phyloP scores from a whole-genome alignment of 2,329 filamentous ascomycete genomes.

The Diplodia seriata region DNA sequence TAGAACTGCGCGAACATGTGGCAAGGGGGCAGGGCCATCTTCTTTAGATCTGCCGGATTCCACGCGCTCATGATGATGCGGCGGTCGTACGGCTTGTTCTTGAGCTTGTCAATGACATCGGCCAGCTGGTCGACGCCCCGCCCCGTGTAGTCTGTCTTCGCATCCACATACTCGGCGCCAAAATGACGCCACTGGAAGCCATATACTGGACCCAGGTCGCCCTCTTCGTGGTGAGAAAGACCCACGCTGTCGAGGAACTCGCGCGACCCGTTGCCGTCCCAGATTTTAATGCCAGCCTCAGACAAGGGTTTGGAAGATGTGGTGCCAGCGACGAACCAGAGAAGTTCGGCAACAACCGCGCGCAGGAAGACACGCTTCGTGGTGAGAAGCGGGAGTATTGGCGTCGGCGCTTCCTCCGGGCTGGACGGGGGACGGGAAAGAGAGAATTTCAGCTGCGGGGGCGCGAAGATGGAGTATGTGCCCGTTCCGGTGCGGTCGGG shows the following conservation, averaged over 20 bases:
- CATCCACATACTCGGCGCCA: slow-evolving; percentile 84
- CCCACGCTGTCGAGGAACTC: slow-evolving; percentile 88
- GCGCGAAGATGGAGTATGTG: slow-evolving; percentile 87
- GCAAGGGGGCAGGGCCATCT: slow-evolving; percentile 92
- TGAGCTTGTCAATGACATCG: slow-evolving; percentile 86
- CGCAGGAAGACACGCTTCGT: slow-evolving; percentile 96
- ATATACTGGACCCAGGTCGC: slow-evolving; percentile 94
- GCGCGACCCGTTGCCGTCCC: slow-evolving; percentile 95
- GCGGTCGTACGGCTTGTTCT: slow-evolving; percentile 83
- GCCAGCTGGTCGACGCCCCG: slow-evolving; percentile 93
- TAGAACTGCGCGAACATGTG: slow-evolving; percentile 99
- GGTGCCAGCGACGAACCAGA: slow-evolving; percentile 90
- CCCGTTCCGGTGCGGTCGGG: slow-evolving; percentile 94
- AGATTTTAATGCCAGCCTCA: slow-evolving; percentile 88
- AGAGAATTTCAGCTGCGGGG: slow-evolving; percentile 82
- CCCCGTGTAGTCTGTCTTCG: slow-evolving; percentile 80
- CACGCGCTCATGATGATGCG: slow-evolving; percentile 90
- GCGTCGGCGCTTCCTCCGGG: slow-evolving; percentile 53
- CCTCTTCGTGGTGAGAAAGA: slow-evolving; percentile 78
- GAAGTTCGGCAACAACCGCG: slow-evolving; percentile 87
- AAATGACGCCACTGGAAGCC: slow-evolving; percentile 99
- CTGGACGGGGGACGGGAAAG: slow-evolving; percentile 66
- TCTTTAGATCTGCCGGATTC: slow-evolving; percentile 85
- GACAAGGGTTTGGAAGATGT: slow-evolving; percentile 81
- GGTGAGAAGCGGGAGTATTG: slow-evolving; percentile 88